Conservation (phyloP, 768 basidiomycete species). For the Russula vinacea region DNA sequence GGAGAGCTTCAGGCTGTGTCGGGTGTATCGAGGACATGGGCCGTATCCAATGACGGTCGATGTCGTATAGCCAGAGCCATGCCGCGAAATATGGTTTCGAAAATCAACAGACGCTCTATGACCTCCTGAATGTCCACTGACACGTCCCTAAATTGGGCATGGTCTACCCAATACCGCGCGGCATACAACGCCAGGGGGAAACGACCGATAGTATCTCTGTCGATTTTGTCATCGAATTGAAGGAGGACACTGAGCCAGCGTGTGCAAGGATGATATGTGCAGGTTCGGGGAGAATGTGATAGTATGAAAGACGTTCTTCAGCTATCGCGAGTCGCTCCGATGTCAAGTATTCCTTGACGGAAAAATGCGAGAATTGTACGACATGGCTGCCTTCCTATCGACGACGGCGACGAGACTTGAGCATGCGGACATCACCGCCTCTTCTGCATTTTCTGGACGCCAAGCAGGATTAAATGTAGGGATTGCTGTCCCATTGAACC, state of each 20-base stretch:
- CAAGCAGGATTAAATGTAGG: conserved; percentile 5
- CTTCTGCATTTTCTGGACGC: neutral
- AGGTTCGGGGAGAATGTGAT: conserved; percentile 1
- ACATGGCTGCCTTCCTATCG: neutral
- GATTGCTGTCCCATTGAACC: neutral
- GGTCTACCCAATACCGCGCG: conserved; percentile 17
- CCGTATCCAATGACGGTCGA: conserved; percentile 2
- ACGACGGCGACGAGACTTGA: neutral
- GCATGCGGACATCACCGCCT: neutral
- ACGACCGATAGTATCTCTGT: neutral
- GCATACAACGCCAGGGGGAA: neutral
- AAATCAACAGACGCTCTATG: conserved; percentile 12
- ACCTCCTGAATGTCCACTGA: neutral
- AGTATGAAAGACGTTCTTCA: conserved; percentile 7
- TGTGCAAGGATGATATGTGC: conserved; percentile 14
- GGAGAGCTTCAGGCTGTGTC: neutral
- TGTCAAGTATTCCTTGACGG: conserved; percentile 22
- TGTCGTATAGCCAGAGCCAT: conserved; percentile 20
- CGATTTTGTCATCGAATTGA: conserved; percentile 2
- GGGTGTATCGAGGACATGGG: neutral
- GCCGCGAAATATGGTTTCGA: too few species aligned
- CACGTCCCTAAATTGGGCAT: neutral
- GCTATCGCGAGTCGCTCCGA: conserved; percentile 3
- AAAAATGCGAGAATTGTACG: conserved; percentile 13
- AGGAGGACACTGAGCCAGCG: conserved; percentile 9